phyloP scores from a whole-genome alignment of 305 asterid species.

The Galium porrigens region DNA sequence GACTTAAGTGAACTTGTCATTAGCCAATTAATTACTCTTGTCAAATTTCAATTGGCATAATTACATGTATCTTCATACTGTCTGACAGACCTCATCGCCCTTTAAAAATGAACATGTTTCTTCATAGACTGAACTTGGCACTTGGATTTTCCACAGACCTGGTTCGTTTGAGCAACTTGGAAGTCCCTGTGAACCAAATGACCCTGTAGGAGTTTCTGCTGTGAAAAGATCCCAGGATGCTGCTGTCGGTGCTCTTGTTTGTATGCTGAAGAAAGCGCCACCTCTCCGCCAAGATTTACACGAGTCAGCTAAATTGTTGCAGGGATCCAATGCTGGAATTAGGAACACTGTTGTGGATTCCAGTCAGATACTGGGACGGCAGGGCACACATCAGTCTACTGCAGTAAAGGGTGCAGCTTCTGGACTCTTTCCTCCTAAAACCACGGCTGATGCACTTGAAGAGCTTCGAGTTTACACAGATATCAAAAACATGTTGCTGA shows the following conservation, averaged over 20 bases:
- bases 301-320: slow-evolving; percentile 19
- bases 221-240: slow-evolving; percentile 44
- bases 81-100: too few relatives aligned
- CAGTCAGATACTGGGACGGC: slow-evolving; percentile 16
- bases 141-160: slow-evolving; percentile 25
- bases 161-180: slow-evolving; percentile 35
- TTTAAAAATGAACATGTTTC: not conserved
- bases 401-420: slow-evolving; percentile 24
- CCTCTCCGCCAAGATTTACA: slow-evolving; percentile 40
- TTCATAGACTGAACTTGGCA: slow-evolving; percentile 15
- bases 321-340: slow-evolving; percentile 22
- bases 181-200: slow-evolving; percentile 18
- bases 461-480: slow-evolving; percentile 41
- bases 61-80: not conserved
- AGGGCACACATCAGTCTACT: slow-evolving; percentile 15
- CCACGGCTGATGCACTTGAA: slow-evolving; percentile 50
- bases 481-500: slow-evolving; percentile 36
- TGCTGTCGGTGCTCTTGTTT: slow-evolving; percentile 54
- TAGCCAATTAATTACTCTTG: not conserved
- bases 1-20: not conserved
- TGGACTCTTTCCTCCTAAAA: slow-evolving; percentile 31
- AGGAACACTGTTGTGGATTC: slow-evolving; percentile 16
- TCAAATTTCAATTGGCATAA: not conserved
- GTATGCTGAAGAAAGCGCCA: slow-evolving; percentile 59
- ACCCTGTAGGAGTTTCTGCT: slow-evolving; percentile 20